A percentile compares a stretch with the other conserved stretches of the same genome.
Conservation (phyloP, 805 yeast genomes). For the Kodamaea kaohsiungensis region DNA sequence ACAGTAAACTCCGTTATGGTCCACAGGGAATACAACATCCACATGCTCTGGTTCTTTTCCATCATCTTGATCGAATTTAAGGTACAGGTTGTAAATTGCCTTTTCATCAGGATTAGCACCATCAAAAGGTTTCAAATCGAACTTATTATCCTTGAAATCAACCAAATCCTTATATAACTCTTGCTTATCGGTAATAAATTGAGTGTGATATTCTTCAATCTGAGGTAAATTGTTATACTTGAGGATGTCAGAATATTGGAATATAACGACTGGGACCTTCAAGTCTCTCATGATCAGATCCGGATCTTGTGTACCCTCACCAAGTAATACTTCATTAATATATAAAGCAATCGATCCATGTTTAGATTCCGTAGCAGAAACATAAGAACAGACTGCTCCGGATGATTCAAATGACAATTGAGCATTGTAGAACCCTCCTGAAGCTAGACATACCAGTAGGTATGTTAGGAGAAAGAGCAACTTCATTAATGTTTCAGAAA, state of each 20-base stretch:
- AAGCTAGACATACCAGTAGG: background rate
- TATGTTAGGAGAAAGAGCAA: background rate
- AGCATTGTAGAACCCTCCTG: constrained; percentile 2
- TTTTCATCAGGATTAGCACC: background rate
- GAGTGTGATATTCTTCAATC: constrained; percentile 14
- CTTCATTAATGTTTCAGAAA: background rate
- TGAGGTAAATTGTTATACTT: constrained; percentile 22
- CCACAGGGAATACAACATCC: background rate
- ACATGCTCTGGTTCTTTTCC: constrained; percentile 6
- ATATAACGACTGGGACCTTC: constrained; percentile 24
- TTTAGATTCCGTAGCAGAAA: background rate
- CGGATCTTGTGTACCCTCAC: background rate
- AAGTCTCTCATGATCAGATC: background rate
- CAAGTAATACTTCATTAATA: constrained; percentile 3
- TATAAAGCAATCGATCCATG: constrained; percentile 9
- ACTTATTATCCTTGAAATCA: constrained; percentile 16
- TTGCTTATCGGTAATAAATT: constrained; percentile 8
- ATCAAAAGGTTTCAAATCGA: constrained; percentile 5
- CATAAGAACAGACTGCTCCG: background rate
- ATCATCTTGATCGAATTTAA: constrained; percentile 6
- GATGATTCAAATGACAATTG: background rate
- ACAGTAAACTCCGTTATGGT: constrained; percentile 29
- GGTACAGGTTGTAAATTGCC: constrained; percentile 3
- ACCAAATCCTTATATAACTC: constrained; percentile 13
- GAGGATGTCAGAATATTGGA: constrained; percentile 23